phyloP scores from a whole-genome alignment of 257 asterid genomes.

The Linderniella brevidens region DNA sequence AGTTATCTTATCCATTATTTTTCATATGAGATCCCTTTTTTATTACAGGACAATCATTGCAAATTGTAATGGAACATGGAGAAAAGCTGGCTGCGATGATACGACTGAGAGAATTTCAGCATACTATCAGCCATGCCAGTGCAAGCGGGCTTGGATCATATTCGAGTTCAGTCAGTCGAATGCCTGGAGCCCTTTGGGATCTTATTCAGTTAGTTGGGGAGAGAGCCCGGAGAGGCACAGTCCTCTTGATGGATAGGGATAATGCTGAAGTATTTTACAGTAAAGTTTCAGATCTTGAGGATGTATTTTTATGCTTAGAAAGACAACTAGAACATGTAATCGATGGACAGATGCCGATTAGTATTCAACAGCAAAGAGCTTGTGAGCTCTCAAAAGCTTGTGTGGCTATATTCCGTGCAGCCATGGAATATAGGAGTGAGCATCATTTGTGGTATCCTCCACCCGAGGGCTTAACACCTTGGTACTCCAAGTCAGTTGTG shows the following conservation, averaged over 20 bases:
- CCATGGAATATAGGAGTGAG: constrained; percentile 54
- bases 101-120: constrained; percentile 67
- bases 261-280: constrained; percentile 94
- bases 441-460: constrained; percentile 83
- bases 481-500: constrained; percentile 64
- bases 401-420: constrained; percentile 46
- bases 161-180: constrained; percentile 34
- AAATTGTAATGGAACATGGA: constrained; percentile 80
- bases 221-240: constrained; percentile 71
- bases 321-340: constrained; percentile 46
- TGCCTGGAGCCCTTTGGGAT: constrained; percentile 91
- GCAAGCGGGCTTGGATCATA: constrained; percentile 31
- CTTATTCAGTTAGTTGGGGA: constrained; percentile 90
- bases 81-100: constrained; percentile 86
- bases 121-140: constrained; percentile 42
- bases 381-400: constrained; percentile 79
- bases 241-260: constrained; percentile 95
- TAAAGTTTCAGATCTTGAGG: constrained; percentile 82
- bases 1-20: too few species aligned
- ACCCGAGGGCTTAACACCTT: constrained; percentile 73
- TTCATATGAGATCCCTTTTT: too few species aligned
- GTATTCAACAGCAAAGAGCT: constrained; percentile 50
- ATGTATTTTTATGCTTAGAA: constrained; percentile 71
- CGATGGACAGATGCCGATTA: constrained; percentile 37
- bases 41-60: constrained; percentile 65